A percentile compares a stretch with the other conserved stretches of the same genome.
These are phyloP conservation scores for Alternaria ventricosa DNA, from an alignment of 2,329 filamentous ascomycete genomes.

Conservation along the genomic window DNA sequence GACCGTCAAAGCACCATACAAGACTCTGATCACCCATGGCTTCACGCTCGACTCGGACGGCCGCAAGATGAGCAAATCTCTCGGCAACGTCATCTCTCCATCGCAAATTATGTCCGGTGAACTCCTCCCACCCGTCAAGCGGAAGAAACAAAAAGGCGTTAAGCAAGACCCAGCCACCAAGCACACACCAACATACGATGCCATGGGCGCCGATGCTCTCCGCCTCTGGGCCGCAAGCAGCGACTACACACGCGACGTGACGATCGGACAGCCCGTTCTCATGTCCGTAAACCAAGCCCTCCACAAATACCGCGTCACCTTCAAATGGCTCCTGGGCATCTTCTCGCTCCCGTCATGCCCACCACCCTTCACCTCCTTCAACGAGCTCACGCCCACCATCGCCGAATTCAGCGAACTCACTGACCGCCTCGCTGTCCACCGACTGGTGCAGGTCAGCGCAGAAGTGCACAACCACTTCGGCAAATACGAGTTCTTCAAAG, in stretches of 20 bases:
- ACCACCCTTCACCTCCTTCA: constrained; percentile 34
- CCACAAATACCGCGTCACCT: constrained; percentile 85
- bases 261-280: constrained; percentile 79
- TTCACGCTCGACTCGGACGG: constrained; percentile 89
- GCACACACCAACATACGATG: constrained; percentile 62
- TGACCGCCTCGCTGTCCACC: constrained; percentile 74
- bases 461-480: constrained; percentile 70
- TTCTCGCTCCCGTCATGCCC: constrained; percentile 52
- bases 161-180: constrained; percentile 35
- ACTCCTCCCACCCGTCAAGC: constrained; percentile 72
- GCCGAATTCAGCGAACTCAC: constrained; percentile 25
- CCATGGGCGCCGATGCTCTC: constrained; percentile 83
- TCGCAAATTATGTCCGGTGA: constrained; percentile 84
- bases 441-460: constrained; percentile 70
- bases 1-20: constrained; percentile 71
- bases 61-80: constrained; percentile 98
- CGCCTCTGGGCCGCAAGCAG: constrained; percentile 90
- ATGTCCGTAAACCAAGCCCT: constrained; percentile 77
- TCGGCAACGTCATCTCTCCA: constrained; percentile 86
- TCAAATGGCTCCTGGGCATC: constrained; percentile 88
- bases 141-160: constrained; percentile 61
- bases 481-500: constrained; percentile 83
- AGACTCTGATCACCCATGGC: constrained; percentile 89
- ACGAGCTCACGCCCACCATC: constrained; percentile 16
- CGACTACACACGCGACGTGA: constrained; percentile 88